Conservation (phyloP, 768 basidiomycete genomes). For the Trametes villosa region DNA sequence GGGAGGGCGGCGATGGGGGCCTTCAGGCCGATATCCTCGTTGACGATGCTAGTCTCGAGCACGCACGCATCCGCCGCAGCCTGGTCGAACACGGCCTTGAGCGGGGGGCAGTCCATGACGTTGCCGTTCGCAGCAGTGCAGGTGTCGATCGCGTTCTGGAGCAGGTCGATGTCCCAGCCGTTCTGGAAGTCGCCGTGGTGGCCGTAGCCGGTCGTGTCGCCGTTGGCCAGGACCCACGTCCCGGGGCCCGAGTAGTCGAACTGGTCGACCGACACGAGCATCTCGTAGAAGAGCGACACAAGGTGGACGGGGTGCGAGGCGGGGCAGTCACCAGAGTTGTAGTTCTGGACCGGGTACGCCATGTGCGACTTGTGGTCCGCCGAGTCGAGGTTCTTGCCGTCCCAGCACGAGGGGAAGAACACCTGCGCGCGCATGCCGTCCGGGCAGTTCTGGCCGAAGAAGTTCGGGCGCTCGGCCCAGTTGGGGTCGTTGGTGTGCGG, state of each 20-base stretch:
- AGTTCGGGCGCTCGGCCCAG: slow-evolving; percentile 28
- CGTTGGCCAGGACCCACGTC: slow-evolving; percentile 28
- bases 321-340: slow-evolving; percentile 31
- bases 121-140: slow-evolving; percentile 29
- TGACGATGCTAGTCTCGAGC: slow-evolving; percentile 23
- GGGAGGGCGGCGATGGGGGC: slow-evolving; percentile 23
- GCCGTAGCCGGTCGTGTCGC: slow-evolving; percentile 28
- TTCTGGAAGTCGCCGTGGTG: slow-evolving; percentile 32
- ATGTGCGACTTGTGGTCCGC: slow-evolving; percentile 45
- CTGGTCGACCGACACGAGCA: slow-evolving; percentile 24
- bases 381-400: slow-evolving; percentile 44
- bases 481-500: slow-evolving; percentile 25
- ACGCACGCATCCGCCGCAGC: slow-evolving; percentile 25
- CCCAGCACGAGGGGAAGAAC: slow-evolving; percentile 43
- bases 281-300: slow-evolving; percentile 33
- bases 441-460: slow-evolving; percentile 29
- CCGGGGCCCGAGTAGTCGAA: slow-evolving; percentile 25
- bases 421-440: slow-evolving; percentile 34
- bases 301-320: slow-evolving; percentile 30
- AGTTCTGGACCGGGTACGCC: slow-evolving; percentile 36
- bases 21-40: slow-evolving; percentile 25
- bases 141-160: slow-evolving; percentile 31
- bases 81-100: slow-evolving; percentile 26
- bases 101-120: slow-evolving; percentile 28
- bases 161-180: slow-evolving; percentile 29